phyloP scores from a whole-genome alignment of 768 basidiomycete genomes.

The Fibroporia radiculosa region DNA sequence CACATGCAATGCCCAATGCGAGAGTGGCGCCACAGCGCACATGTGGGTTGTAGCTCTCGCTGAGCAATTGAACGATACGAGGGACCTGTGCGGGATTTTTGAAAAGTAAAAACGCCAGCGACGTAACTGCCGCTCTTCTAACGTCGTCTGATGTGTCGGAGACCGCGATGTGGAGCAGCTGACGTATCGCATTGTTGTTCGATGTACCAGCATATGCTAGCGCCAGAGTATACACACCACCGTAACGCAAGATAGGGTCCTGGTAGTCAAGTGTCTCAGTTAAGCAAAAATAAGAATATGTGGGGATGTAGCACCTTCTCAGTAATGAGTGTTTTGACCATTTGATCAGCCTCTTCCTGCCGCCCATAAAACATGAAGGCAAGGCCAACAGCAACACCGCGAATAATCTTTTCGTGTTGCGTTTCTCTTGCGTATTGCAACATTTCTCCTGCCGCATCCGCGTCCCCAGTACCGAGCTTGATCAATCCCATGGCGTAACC shows the following conservation, averaged over 20 bases:
- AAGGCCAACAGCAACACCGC: constrained; percentile 87
- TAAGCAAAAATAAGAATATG: not conserved
- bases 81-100: constrained; percentile 96
- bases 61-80: constrained; percentile 90
- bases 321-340: constrained; percentile 64
- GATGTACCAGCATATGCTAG: constrained; percentile 95
- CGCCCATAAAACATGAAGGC: constrained; percentile 90
- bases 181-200: constrained; percentile 87
- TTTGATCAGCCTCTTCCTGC: constrained; percentile 87
- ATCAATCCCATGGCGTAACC: constrained; percentile 98
- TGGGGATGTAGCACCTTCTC: constrained; percentile 75
- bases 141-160: constrained; percentile 99
- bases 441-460: constrained; percentile 86
- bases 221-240: constrained; percentile 94
- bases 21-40: constrained; percentile 96
- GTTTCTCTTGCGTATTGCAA: constrained; percentile 93
- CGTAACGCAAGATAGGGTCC: constrained; percentile 97
- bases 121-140: constrained; percentile 91
- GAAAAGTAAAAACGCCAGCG: constrained; percentile 93
- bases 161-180: constrained; percentile 91
- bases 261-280: constrained; percentile 23
- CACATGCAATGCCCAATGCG: constrained; percentile 94
- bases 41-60: constrained; percentile 98
- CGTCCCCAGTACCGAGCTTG: constrained; percentile 91
- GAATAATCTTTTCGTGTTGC: constrained; percentile 98